phyloP scores from a whole-genome alignment of 176 grass and related monocot genomes.

The Panicum miliaceum region DNA sequence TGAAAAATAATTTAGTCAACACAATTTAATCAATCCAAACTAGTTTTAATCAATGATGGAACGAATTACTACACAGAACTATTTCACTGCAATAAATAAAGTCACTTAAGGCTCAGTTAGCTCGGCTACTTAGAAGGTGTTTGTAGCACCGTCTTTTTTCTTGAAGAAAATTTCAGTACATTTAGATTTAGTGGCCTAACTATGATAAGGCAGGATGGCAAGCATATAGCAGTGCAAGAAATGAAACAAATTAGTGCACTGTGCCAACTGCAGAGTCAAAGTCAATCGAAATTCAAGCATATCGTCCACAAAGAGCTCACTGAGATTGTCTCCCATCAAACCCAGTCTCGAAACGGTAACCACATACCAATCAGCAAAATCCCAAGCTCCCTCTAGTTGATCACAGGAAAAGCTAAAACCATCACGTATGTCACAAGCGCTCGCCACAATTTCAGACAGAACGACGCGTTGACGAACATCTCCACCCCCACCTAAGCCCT shows the following conservation, averaged over 20 bases:
- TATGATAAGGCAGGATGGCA: neutral
- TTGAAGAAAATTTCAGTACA: neutral
- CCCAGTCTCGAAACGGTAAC: neutral
- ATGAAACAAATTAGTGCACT: neutral
- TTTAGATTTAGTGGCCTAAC: neutral
- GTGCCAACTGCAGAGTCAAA: neutral
- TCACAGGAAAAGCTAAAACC: neutral
- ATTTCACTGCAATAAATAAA: constrained; percentile 8
- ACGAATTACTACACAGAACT: neutral
- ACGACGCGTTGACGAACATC: neutral
- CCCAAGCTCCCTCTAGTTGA: neutral
- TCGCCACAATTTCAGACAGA: neutral
- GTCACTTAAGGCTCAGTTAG: neutral
- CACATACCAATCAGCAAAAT: neutral
- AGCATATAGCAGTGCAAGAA: neutral
- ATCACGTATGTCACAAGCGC: neutral
- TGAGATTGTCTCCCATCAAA: neutral
- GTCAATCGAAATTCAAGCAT: neutral
- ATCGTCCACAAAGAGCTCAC: neutral
- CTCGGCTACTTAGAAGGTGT: neutral
- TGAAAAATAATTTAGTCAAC: constrained; percentile 27
- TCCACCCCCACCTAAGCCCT: constrained; percentile 6
- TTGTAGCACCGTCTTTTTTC: neutral
- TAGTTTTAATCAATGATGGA: neutral
- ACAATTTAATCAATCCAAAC: neutral